These are phyloP conservation scores for Ophiocytium majus DNA, from an alignment of 352 stramenopile species.

Conservation along the genomic window DNA sequence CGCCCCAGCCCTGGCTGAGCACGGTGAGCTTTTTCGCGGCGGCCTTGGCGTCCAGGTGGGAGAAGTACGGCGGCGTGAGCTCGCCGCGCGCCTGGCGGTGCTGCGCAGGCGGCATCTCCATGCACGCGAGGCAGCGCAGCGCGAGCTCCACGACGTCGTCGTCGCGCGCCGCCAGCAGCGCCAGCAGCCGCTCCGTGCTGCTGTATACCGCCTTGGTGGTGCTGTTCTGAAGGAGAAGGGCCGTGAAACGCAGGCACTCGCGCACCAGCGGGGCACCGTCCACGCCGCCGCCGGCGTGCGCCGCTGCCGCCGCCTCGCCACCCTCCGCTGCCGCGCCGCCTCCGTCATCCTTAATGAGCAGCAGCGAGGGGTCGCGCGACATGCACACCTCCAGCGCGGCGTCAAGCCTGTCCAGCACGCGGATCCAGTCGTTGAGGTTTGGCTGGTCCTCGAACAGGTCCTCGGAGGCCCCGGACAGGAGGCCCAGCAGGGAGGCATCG, in stretches of 20 bases:
- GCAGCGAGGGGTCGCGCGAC: conserved; percentile 31
- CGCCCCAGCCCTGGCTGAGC: conserved; percentile 39
- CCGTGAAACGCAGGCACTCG: conserved; percentile 35
- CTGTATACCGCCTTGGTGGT: conserved; percentile 52
- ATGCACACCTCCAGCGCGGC: conserved; percentile 33
- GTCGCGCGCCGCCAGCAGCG: conserved; percentile 40
- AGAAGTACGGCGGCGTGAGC: conserved; percentile 31
- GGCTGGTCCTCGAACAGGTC: conserved; percentile 51
- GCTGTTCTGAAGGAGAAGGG: conserved; percentile 43
- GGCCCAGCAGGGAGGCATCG: background rate
- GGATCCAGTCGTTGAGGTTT: conserved; percentile 49
- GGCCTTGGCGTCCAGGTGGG: conserved; percentile 39
- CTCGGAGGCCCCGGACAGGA: conserved; percentile 13
- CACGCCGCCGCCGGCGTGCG: background rate
- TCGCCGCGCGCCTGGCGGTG: conserved; percentile 40
- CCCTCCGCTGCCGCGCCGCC: too few relatives aligned
- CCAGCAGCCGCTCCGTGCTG: conserved; percentile 38
- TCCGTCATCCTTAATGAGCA: conserved; percentile 37
- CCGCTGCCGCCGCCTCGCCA: background rate
- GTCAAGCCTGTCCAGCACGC: conserved; percentile 48
- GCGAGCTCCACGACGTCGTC: conserved; percentile 40
- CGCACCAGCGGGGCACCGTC: conserved; percentile 28
- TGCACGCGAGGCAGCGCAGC: conserved; percentile 38
- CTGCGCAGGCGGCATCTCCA: conserved; percentile 37
- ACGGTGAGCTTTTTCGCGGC: conserved; percentile 39